These are phyloP conservation scores for Candida sanyaensis DNA, from an alignment of 1,139 yeast species.

Conservation along the genomic window DNA sequence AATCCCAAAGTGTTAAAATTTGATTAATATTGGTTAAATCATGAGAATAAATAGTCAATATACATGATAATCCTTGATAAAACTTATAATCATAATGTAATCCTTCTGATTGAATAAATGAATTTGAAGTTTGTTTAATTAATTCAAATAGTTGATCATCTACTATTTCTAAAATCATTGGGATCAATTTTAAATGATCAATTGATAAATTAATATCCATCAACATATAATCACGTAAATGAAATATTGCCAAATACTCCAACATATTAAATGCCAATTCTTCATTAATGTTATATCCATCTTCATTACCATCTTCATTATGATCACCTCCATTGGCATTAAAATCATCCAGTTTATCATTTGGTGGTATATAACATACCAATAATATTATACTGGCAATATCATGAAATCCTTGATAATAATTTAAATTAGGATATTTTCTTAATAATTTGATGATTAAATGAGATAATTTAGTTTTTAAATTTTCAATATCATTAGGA, in stretches of 20 bases:
- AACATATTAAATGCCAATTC: constrained; percentile 48
- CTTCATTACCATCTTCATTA: constrained; percentile 5
- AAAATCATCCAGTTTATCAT: constrained; percentile 7
- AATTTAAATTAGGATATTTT: constrained; percentile 60
- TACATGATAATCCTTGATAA: constrained; percentile 68
- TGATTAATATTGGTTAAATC: constrained; percentile 56
- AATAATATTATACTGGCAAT: constrained; percentile 69
- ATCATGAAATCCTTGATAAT: constrained; percentile 95
- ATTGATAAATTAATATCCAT: constrained; percentile 66
- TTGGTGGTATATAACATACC: constrained; percentile 37
- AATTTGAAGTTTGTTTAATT: constrained; percentile 40
- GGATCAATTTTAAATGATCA: constrained; percentile 64
- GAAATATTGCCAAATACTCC: constrained; percentile 59
- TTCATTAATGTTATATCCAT: constrained; percentile 27
- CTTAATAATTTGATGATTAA: constrained; percentile 60
- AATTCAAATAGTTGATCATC: constrained; percentile 56
- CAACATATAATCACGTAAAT: constrained; percentile 85
- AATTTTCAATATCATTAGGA: constrained; percentile 30
- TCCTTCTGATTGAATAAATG: constrained; percentile 29
- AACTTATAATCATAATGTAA: constrained; percentile 44
- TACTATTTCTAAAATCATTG: constrained; percentile 52
- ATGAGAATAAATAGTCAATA: constrained; percentile 80
- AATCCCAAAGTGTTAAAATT: constrained; percentile 63
- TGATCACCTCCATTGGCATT: neutral
- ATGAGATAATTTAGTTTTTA: constrained; percentile 44